Evolutionary conservation across 1,284 basidiomycete genomes (phyloP), one percentile per base, ranked within the genome.

Genomic region (Wallemia ichthyophaga): DNA sequence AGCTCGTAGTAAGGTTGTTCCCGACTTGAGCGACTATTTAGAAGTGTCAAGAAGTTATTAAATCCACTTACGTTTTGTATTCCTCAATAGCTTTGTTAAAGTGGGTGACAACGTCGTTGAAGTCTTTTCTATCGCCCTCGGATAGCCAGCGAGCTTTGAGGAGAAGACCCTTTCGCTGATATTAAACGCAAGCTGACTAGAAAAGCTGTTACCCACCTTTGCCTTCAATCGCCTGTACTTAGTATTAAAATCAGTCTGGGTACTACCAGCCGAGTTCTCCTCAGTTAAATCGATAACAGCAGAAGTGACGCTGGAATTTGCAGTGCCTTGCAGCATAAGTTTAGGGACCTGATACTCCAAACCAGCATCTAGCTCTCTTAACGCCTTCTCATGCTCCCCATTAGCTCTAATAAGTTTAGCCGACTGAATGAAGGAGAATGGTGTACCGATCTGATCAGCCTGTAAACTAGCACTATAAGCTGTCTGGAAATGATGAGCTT

Each of bases 381-480:
- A 73, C 0, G 92, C 94, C 25, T 84, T 81, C 33, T 92, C 72
- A 2, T 83, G 79, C 64, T 94, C 83, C 9, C 86, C 89, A 58
- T 76, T 79, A 2, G 78, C 78, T 62, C 82, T 82, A 56, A 85
- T 72, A 1, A 98, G 77, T 68, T 91, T 96, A 1, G 87, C 85
- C 64, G 82, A 85, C 68, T 98, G 87, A 54, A 95, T 76, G 71
- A 94, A 96, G 1, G 83, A 80, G 65, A 84, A 88, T 0, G 78
- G 77, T 0, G 81, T 78, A 28, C 80, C 75, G 63, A 75, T 77
- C 66, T 88, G 82, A 60, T 80, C 78, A 0, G 89, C 87, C 70
- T 98, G 94, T 0, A 99, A 75, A 59, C 87, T 80, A 1, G 94
- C 91, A 65, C 85, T 95, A 68, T 98, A 99, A 1, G 94, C 89